Percentiles rank a stretch among this genome's conserved stretches.
phyloP scores from a whole-genome alignment of 169 alveolate genomes.

The Eimeria zaria region DNA sequence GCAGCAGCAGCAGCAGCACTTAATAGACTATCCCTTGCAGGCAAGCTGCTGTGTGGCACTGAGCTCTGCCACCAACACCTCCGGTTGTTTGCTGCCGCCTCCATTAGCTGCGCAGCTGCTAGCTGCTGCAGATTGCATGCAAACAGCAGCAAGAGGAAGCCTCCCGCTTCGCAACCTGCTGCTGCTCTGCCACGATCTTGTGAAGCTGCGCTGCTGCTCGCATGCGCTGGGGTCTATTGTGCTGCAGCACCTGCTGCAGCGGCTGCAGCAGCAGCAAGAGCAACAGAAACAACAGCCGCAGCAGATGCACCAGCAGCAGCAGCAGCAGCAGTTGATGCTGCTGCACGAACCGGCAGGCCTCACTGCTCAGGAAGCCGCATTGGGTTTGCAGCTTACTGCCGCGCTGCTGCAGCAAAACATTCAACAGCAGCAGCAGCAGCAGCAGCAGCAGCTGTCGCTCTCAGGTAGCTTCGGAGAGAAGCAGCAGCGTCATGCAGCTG shows the following conservation, averaged over 20 bases:
- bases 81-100: background rate
- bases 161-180: background rate
- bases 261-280: conserved; percentile 13
- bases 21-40: background rate
- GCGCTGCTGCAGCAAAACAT: conserved; percentile 27
- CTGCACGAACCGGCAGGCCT: background rate
- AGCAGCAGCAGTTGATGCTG: too few relatives aligned
- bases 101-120: conserved; percentile 4
- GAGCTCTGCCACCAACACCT: background rate
- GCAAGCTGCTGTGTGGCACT: background rate
- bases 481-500: background rate
- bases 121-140: conserved; percentile 13
- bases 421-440: background rate
- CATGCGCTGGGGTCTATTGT: background rate
- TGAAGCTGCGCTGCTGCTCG: conserved; percentile 42
- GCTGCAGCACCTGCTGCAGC: conserved; percentile 42
- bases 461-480: background rate
- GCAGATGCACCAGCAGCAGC: too few relatives aligned
- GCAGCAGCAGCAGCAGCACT: background rate
- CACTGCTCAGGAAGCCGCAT: background rate
- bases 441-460: background rate
- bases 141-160: background rate
- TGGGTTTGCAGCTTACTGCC: conserved; percentile 34
- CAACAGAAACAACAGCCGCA: too few relatives aligned
- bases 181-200: conserved; percentile 13